These are phyloP conservation scores for Pythium diclinum DNA, from an alignment of 352 stramenopile species.

Conservation along the genomic window DNA sequence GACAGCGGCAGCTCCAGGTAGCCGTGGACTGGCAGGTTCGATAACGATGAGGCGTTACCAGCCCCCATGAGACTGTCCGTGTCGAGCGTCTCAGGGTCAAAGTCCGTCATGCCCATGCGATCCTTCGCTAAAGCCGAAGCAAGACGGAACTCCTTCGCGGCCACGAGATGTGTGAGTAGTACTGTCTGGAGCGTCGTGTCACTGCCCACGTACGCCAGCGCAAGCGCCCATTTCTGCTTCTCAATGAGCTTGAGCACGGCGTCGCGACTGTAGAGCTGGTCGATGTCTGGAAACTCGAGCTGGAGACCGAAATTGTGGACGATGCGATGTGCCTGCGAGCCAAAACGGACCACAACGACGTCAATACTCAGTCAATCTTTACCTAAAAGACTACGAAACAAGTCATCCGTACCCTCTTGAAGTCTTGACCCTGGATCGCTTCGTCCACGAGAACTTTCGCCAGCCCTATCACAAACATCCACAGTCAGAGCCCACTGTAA, in stretches of 20 bases:
- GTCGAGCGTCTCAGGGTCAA: slow-evolving; percentile 27
- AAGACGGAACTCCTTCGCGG: slow-evolving; percentile 30
- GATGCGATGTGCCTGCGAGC: slow-evolving; percentile 48
- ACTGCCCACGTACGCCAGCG: slow-evolving; percentile 57
- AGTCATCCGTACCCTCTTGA: slow-evolving; percentile 42
- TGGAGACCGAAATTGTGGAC: slow-evolving; percentile 51
- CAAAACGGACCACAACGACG: not conserved
- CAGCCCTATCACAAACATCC: slow-evolving; percentile 24
- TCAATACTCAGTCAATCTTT: not conserved
- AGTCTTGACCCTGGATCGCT: slow-evolving; percentile 48
- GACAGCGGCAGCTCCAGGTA: slow-evolving; percentile 32
- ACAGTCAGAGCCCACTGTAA: no score
- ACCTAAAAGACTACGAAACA: no score
- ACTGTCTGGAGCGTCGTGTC: slow-evolving; percentile 45
- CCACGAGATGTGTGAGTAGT: slow-evolving; percentile 46
- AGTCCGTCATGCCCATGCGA: slow-evolving; percentile 38
- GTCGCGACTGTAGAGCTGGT: slow-evolving; percentile 63
- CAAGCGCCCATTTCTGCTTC: slow-evolving; percentile 58
- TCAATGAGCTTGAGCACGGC: slow-evolving; percentile 56
- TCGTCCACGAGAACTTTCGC: slow-evolving; percentile 45
- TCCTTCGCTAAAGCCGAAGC: slow-evolving; percentile 32
- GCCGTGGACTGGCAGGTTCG: slow-evolving; percentile 22
- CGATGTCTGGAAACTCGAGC: slow-evolving; percentile 52
- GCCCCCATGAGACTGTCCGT: not conserved
- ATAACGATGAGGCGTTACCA: slow-evolving; percentile 8